Conservation (phyloP, 768 basidiomycete species). For the Hypholoma fasciculare region DNA sequence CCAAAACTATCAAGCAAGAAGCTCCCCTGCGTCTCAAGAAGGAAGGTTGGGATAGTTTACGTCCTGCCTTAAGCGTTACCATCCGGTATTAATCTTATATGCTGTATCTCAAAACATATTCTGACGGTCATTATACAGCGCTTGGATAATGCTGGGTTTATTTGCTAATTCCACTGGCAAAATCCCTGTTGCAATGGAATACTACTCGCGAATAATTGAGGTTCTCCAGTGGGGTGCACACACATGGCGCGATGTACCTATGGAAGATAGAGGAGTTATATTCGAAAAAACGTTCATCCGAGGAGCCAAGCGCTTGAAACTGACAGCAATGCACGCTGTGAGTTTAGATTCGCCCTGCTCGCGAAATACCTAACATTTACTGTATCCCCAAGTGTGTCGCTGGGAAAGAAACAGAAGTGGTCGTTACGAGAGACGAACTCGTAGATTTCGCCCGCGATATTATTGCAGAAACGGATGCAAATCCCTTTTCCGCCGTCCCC, state of each 20-base stretch:
- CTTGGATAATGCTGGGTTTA: constrained; percentile 41
- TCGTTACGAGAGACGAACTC: constrained; percentile 27
- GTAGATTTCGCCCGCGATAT: constrained; percentile 30
- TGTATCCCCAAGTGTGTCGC: constrained; percentile 1
- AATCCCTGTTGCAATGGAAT: constrained; percentile 28
- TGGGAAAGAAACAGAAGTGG: constrained; percentile 9
- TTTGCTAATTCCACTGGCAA: constrained; percentile 19
- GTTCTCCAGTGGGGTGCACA: constrained; percentile 42
- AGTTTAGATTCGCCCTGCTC: neutral
- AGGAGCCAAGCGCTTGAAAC: constrained; percentile 35
- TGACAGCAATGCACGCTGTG: constrained; percentile 35
- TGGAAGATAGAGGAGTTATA: constrained; percentile 38
- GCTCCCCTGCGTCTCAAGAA: constrained; percentile 26
- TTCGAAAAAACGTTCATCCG: constrained; percentile 43
- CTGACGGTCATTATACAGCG: constrained; percentile 23
- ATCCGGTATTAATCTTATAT: constrained; percentile 27
- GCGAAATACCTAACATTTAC: too few species aligned
- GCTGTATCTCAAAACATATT: neutral
- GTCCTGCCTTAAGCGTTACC: constrained; percentile 36
- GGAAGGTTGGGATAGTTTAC: constrained; percentile 29
- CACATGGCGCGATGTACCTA: constrained; percentile 38
- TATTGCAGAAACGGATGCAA: constrained; percentile 28
- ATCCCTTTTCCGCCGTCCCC: constrained; percentile 11
- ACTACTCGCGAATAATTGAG: constrained; percentile 34
- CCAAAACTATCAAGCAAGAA: constrained; percentile 31